Evolutionary conservation across 768 basidiomycete species (phyloP), one percentile per base, ranked within the genome.

Genomic region (Amanita polypyramis): DNA sequence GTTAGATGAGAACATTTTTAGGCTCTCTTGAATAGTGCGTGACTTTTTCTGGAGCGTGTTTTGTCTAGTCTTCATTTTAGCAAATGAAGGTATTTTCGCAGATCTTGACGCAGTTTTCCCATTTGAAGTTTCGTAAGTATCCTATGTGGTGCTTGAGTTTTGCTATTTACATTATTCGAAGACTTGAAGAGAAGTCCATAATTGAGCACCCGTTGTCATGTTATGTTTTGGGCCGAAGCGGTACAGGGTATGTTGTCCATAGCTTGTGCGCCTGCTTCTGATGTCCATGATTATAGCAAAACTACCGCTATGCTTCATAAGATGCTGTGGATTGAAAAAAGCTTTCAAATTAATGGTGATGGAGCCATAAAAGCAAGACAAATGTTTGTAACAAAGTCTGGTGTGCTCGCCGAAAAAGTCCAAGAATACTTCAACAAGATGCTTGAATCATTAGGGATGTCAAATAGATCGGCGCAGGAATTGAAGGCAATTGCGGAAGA

Each of bases 241-340:
- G 85, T 2, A 86, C 85, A 0, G 85, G 84, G 84, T 83, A 54
- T 10, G 70, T 55, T 47, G 5, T 36, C 4, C 2, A 7, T 30
- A 8, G 38, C 32, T 19, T 7, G 1, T 2, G 32, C 27, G 27
- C 21, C 11, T 10, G 43, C 19, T 20, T 11, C 12, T 14, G 5
- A 33, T 11, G 9, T 9, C 15, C 47, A 20, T 20, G 19, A 40
- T 53, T 27, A 15, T 36, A 84, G 84, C 0, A 85, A 85, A 70
- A 86, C 82, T 0, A 86, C 85, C 0, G 80, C 82, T 0, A 84
- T 87, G 73, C 64, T 87, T 1, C 82, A 80, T 66, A 85, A 83
- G 59, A 85, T 87, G 74, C 67, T 85, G 1, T 72, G 75, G 1
- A 75, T 84, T 5, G 79, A 86, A 53, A 64, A 73, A n/a, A 68